Base-by-base conservation (phyloP, 2,329 filamentous ascomycete genomes). In the Eutypa lata region DNA sequence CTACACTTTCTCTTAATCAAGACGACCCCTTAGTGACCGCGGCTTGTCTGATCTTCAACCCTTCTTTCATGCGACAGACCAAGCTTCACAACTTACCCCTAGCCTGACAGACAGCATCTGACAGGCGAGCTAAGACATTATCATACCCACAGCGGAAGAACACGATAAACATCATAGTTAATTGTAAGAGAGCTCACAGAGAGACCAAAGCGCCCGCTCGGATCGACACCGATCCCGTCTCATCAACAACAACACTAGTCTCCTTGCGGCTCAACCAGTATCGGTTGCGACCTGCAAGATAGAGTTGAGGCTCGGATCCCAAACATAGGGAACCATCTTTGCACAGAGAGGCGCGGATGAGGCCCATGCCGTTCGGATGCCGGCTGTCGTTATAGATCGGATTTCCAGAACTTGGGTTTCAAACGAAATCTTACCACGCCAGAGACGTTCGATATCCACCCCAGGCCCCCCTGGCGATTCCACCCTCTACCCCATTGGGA, bases 311-410 rank as follows among this genome's bases (percentile, higher is more conserved):
- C 50, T 44, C 49, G 44, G 38, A 52, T 33, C 49, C 38, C 47
- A 49, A 50, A 42, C 21, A 22, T 22, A 48, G 40, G 46, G 49
- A 48, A 47, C 51, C 54, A 13, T 53, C 50, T 28, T 19, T 40
- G 53, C 47, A 31, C 49, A 57, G 54, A 55, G 52, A 35, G 53
- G 54, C 35, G 53, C 62, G 54, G 59, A 65, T 62, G 54, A 51
- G 49, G 47, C 53, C 61, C 63, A 76, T 78, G 73, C 70, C 74
- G 77, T 72, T 73, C 77, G 75, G 70, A 81, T 83, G 79, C 79
- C 73, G 66, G 71, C 76, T 70, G 72, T 74, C 68, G 72, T 72
- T 62, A 76, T 77, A 78, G 75, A 79, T 73, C 74, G 71, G 71
- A 77, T 76, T 62, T 68, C 68, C 62, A 73, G 74, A 72, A 75